Evolutionary conservation across 2,329 filamentous ascomycete genomes (phyloP), one percentile per base, ranked within the genome.

Genomic region (Hirsutella thompsonii): DNA sequence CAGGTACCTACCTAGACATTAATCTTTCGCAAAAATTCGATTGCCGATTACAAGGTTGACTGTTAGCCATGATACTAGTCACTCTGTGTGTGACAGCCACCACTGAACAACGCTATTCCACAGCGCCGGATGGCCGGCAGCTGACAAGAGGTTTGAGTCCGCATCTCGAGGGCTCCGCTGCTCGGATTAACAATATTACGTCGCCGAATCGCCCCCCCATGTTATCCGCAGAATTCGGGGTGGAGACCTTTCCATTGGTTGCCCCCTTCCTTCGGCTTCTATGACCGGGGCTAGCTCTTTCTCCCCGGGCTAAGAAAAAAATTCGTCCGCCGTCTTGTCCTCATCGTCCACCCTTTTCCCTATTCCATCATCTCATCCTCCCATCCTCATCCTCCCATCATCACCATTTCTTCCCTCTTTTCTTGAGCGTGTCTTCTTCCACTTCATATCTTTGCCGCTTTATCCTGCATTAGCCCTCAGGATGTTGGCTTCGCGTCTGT

Each of bases 401-500:
- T 23, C 20, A 18, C 48, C 53, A 50, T 47, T 49, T 47, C 48
- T 51, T 56, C 52, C 52, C 60, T 57, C 11, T 20, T 28, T 23
- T 26, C 11, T 13, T 51, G 50, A 55, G 52, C 51, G 52, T 50
- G 53, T 49, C 52, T 55, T 54, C 51, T 47, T 55, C 53, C 46
- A 47, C 50, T 49, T 47, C 55, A 52, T 53, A 57, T 55, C 53
- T 52, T 55, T 52, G 54, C 50, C 49, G 53, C 48, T 56, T 58
- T 61, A 59, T 55, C 55, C 53, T 16, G n/a, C 13, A 34, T 34
- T 16, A 16, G 4, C n/a, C 49, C 54, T 58, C 68, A 80, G 66
- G 61, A 85, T 87, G 82, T 63, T 86, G 67, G 71, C 81, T 59
- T 76, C 81, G 56, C 78, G 79, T 64, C 68, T 86, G 55, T 74